Evolutionary conservation across 345 rosid species (phyloP), one percentile per base, ranked within the genome.

Genomic region (Euphorbia lathyris): DNA sequence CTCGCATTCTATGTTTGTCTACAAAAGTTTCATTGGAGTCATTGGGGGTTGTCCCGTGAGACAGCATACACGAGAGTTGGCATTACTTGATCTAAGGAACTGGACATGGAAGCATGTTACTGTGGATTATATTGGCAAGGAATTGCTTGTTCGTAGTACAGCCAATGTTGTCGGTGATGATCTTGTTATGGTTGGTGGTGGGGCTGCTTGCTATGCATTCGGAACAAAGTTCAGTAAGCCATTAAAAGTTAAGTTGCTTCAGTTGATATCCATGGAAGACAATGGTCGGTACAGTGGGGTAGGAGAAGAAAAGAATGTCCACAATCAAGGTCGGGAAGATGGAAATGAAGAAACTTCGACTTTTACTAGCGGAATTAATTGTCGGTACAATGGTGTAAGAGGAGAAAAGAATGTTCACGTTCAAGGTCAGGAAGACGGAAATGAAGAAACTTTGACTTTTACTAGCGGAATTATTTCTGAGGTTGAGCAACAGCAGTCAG

Each of bases 201-300:
- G 97, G 66, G 93, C 95, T 72, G 87, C 98, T 70, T 94, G 98
- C 81, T 90, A 90, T 80, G 97, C 97, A 38, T 94, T 91, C 87
- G 98, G 98, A 79, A 84, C 98, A 50, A 94, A 83, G 84, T 94
- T 94, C 77, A 91, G 89, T 67, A 88, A 81, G 74, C 96, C 98
- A 50, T 68, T 85, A 71, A 88, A 84, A 81, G 78, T 88, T 68
- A 81, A 80, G 81, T 83, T 94, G 86, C 80, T 81, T 72, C 75
- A 73, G 3, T 62, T 84, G 16, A 70, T 79, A 63, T 63, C 82
- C 71, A 65, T 68, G 42, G 80, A 74, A 64, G 76, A 75, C 38
- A 22, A 43, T 52, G 20, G 13, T 53, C 72, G 51, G 29, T 59
- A 52, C 30, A 79, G 79, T 52, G 71, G 77, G 58, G 57, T 72